Base-by-base conservation (phyloP, 805 yeast species). In the Candida maesae region DNA sequence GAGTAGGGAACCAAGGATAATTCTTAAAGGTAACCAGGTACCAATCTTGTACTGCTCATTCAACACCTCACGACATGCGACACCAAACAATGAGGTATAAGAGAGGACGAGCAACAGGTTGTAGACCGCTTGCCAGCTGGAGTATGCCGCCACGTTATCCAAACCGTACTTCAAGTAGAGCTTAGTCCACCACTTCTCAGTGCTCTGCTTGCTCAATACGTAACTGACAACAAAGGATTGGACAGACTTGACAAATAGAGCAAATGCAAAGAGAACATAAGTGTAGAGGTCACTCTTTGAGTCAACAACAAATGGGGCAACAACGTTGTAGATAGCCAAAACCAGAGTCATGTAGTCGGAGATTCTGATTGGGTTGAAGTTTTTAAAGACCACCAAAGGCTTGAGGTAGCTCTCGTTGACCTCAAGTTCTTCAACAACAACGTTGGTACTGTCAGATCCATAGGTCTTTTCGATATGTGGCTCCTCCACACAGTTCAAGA, bases 401-500 rank as follows among this genome's bases (percentile, higher is more conserved):
- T 76, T 65, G 44, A 77, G 66, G 49, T 74, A 74, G 42, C 53
- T 55, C 38, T 65, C 66, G 60, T 61, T 52, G 56, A 63, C 50
- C 14, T 51, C 58, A 28, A 64, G 46, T 35, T 64, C 66, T 38
- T 66, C 67, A 35, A 64, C 61, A 9, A 43, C 45, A 25, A 52
- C 60, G 31, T 60, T 60, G 5, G 29, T 12, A n/a, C 53, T 32
- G 33, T 64, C 68, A 17, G 71, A 63, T 17, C 83, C 83, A 55
- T 81, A 86, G 14, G 83, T 84, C 64, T 82, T 84, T 45, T 84
- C 89, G 52, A 86, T 86, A 62, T 85, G 95, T 21, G 95, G 95
- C 52, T 81, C 84, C 60, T 86, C 95, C 36, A 86, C 89, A 47
- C 68, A 70, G 49, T 79, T 79, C 59, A 86, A 66, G 54, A 86